A percentile compares a stretch with the other conserved stretches of the same genome.
phyloP scores from a whole-genome alignment of 352 stramenopile species.

The Globisporangium sylvaticum region DNA sequence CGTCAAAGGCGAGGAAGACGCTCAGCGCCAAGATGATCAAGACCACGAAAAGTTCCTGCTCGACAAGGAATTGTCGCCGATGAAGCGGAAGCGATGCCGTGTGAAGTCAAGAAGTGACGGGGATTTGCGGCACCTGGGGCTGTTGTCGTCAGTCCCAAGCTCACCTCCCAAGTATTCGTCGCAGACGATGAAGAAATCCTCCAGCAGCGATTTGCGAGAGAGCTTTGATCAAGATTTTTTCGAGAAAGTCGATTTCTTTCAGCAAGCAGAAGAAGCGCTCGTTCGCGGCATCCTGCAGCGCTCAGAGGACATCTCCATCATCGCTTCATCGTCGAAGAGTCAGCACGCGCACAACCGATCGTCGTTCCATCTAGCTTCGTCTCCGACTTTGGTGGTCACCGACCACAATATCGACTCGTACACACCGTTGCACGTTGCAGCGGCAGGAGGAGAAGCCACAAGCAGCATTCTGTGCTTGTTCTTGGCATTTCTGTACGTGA shows the following conservation, averaged over 20 bases:
- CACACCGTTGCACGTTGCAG: constrained; percentile 41
- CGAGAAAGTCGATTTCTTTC: constrained; percentile 8
- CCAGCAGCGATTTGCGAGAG: not conserved
- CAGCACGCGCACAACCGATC: constrained; percentile 7
- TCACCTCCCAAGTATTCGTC: not conserved
- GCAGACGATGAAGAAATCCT: not conserved
- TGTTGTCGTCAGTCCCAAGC: constrained; percentile 1
- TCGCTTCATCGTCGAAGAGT: not conserved
- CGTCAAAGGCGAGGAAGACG: not conserved
- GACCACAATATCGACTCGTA: constrained; percentile 29
- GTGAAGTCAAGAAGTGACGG: constrained; percentile 46
- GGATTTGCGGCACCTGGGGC: constrained; percentile 32
- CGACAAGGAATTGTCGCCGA: constrained; percentile 2
- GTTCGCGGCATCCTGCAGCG: constrained; percentile 12
- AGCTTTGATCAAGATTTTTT: not conserved
- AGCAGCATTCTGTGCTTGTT: constrained; percentile 34
- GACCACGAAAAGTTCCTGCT: not conserved
- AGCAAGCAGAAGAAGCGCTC: constrained; percentile 10
- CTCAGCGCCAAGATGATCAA: not conserved
- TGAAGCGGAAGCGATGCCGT: constrained; percentile 24
- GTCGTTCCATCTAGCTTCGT: constrained; percentile 32
- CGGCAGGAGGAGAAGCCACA: constrained; percentile 33
- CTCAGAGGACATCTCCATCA: not conserved
- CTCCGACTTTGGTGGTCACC: constrained; percentile 26
- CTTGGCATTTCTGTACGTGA: constrained; percentile 33